Base-by-base conservation (phyloP, 306 rosid genomes). In the Sicyos baderoa region DNA sequence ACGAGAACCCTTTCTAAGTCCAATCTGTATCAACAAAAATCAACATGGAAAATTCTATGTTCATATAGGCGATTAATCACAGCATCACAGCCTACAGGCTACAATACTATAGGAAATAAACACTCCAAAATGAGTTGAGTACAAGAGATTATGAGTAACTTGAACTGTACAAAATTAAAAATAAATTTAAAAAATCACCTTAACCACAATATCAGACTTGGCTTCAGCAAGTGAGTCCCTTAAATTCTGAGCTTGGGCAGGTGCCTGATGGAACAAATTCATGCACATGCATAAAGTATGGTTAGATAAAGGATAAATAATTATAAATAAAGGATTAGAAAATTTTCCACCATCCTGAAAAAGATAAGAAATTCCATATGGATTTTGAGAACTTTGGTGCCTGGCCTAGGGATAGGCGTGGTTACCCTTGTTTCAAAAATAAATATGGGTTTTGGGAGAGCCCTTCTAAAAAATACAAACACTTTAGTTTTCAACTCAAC, bases 171-270 rank as follows among this genome's bases (percentile, higher is more conserved):
- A 6, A 11, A 37, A 50, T 51, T n/a, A n/a, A n/a, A 6, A 22
- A 55, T 62, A 22, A 35, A 3, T 35, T 4, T 7, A n/a, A 53
- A 18, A 53, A 60, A 64, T 80, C 79, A 93, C 99, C 99, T 93
- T 93, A 61, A 93, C 99, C 61, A 86, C 96, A 69, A 88, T 85
- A 77, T 93, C 87, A 77, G 96, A 93, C 78, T 88, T 93, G 0
- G 87, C 96, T 71, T 86, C 96, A 70, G 83, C 79, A 59, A 93
- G 87, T 18, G 99, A 93, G 74, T 93, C 99, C 76, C 96, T 82
- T 8, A 93, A 74, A 77, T 93, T 93, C 85, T 93, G 99, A 9
- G 99, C 99, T 80, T 93, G 99, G 47, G 99, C 99, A 77, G 99
- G 99, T 72, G 97, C 99, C 99, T 93, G 79, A 59, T 60, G 40